These are phyloP conservation scores for Phoma sp. DNA, from an alignment of 2,329 filamentous ascomycete genomes.

Conservation along the genomic window DNA sequence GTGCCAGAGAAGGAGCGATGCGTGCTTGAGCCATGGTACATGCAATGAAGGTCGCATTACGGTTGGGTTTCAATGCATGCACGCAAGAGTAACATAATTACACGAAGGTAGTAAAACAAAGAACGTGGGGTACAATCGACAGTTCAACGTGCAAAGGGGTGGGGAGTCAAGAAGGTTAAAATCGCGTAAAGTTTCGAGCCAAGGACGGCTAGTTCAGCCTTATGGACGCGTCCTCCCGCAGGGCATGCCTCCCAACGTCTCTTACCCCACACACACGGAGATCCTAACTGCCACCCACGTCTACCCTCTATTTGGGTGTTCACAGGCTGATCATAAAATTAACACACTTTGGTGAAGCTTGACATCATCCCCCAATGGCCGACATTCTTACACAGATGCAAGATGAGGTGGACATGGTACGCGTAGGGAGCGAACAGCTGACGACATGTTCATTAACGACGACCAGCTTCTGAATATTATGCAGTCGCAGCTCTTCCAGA, in stretches of 20 bases:
- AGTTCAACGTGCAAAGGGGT: neutral
- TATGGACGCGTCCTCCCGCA: slow-evolving; percentile 13
- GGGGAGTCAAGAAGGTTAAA: neutral
- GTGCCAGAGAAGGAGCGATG: slow-evolving; percentile 29
- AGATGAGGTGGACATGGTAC: slow-evolving; percentile 81
- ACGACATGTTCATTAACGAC: neutral
- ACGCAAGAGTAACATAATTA: slow-evolving; percentile 32
- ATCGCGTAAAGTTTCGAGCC: slow-evolving; percentile 30
- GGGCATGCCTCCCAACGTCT: neutral
- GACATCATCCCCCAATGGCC: slow-evolving; percentile 58
- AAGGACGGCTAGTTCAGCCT: slow-evolving; percentile 30
- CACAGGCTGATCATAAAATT: too few species aligned
- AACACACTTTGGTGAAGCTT: neutral
- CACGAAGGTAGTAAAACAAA: slow-evolving; percentile 11
- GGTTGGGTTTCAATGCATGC: neutral
- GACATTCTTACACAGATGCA: slow-evolving; percentile 84
- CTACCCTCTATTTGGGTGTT: too few species aligned
- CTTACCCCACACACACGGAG: neutral
- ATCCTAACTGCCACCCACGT: neutral
- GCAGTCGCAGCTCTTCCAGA: slow-evolving; percentile 54
- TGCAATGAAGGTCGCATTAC: slow-evolving; percentile 39
- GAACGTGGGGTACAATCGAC: neutral
- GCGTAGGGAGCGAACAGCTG: slow-evolving; percentile 10
- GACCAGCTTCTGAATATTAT: slow-evolving; percentile 56
- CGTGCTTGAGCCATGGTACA: slow-evolving; percentile 30